Conservation (phyloP, 2,329 filamentous ascomycete genomes). For the Biscogniauxia mediterranea region DNA sequence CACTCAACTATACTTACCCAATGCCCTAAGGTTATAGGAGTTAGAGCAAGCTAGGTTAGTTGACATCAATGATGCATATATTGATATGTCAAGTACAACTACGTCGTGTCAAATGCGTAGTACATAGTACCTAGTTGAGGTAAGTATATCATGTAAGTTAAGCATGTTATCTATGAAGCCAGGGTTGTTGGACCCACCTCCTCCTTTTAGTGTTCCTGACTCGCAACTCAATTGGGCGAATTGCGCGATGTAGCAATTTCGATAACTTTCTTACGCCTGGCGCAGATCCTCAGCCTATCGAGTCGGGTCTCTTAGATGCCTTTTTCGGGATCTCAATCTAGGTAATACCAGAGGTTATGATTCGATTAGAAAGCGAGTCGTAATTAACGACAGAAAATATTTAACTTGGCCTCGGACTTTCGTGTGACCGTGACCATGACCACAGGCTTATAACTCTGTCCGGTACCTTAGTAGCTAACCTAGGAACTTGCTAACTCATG, state of each 20-base stretch:
- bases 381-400: conserved; percentile 2
- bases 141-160: conserved; percentile 13
- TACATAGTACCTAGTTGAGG: too few relatives aligned
- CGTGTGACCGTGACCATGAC: neutral
- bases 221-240: conserved; percentile 12
- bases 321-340: conserved; percentile 10
- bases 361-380: conserved; percentile 3
- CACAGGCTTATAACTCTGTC: neutral
- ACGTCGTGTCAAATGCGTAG: conserved; percentile 11
- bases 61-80: too few relatives aligned
- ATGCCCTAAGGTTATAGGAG: too few relatives aligned
- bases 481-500: neutral
- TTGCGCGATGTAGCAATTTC: conserved; percentile 8
- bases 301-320: conserved; percentile 10
- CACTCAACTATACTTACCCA: too few relatives aligned
- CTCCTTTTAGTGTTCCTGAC: conserved; percentile 10
- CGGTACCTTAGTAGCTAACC: too few relatives aligned
- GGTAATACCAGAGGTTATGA: conserved; percentile 4
- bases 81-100: neutral
- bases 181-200: neutral
- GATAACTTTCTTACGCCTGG: conserved; percentile 11
- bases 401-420: too few relatives aligned
- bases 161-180: conserved; percentile 12
- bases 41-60: too few relatives aligned
- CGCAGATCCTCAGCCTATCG: conserved; percentile 8